Percentiles rank a stretch among this genome's conserved stretches.
Conservation (phyloP, 2,329 filamentous ascomycete species). For the Alternaria solani region DNA sequence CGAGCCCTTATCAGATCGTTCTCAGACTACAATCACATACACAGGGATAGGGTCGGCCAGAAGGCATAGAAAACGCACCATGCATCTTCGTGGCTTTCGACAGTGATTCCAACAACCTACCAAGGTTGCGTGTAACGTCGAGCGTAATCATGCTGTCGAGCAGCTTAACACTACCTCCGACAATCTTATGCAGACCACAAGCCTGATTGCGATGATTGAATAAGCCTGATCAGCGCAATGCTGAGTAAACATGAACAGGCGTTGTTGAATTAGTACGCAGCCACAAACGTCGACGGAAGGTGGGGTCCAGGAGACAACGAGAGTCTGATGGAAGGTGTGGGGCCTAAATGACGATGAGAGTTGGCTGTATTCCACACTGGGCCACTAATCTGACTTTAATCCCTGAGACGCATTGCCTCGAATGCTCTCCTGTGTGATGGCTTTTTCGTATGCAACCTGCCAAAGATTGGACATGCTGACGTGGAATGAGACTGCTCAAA, state of each 20-base stretch:
- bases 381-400: background rate
- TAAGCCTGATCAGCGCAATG: background rate
- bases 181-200: background rate
- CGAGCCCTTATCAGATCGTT: background rate
- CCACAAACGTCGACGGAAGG: background rate
- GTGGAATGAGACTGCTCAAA: background rate
- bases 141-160: background rate
- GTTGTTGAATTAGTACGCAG: background rate
- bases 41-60: background rate
- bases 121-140: background rate
- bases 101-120: background rate
- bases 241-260: background rate
- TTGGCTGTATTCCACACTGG: background rate
- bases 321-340: too few species aligned
- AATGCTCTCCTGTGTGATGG: background rate
- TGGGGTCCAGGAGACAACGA: background rate
- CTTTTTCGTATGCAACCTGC: background rate
- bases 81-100: background rate
- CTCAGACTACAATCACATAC: fast-evolving
- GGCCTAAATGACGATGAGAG: background rate
- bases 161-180: background rate
- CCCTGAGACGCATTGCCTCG: background rate
- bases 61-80: too few species aligned
- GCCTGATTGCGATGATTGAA: background rate
- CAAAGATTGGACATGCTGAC: background rate